Evolutionary conservation across 1,139 yeast species (phyloP).

Genomic region (Saccharomyces hybrid): DNA sequence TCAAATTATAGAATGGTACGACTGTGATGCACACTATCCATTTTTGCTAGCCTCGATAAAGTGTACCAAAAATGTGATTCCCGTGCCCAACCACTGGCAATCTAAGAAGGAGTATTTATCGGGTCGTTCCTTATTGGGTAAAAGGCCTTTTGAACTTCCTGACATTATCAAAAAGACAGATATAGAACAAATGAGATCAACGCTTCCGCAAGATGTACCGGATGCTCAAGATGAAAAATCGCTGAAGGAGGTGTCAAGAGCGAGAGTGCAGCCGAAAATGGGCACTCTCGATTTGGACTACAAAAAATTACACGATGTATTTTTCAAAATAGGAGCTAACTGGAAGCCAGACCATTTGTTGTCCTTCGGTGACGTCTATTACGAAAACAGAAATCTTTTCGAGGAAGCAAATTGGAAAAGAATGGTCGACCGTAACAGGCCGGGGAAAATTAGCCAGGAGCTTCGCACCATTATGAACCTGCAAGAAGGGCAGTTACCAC

Average conservation of each 20-base stretch:
- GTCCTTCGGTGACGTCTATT: slow-evolving; percentile 69
- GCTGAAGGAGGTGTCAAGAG: slow-evolving; percentile 70
- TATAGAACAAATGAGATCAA: slow-evolving; percentile 76
- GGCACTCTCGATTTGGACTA: slow-evolving; percentile 85
- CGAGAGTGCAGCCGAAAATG: slow-evolving; percentile 83
- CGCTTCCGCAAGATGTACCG: slow-evolving; percentile 31
- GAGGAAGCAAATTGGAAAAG: slow-evolving; percentile 35
- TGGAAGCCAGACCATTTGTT: slow-evolving; percentile 57
- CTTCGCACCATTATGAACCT: slow-evolving; percentile 67
- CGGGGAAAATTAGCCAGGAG: slow-evolving; percentile 59
- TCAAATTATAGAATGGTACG: slow-evolving; percentile 78
- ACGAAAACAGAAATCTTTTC: slow-evolving; percentile 66
- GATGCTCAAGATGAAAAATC: slow-evolving; percentile 41
- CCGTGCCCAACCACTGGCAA: slow-evolving; percentile 84
- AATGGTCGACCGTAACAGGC: slow-evolving; percentile 40
- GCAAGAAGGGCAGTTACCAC: slow-evolving; percentile 58
- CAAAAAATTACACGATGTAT: slow-evolving; percentile 75
- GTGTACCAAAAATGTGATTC: slow-evolving; percentile 57
- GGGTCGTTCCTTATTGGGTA: slow-evolving; percentile 61
- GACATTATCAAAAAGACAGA: slow-evolving; percentile 76
- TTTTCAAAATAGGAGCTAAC: slow-evolving; percentile 60
- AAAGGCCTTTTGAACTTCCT: slow-evolving; percentile 71
- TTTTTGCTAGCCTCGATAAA: slow-evolving; percentile 57
- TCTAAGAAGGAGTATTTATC: slow-evolving; percentile 72
- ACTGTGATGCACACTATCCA: slow-evolving; percentile 81